Conservation (phyloP, 1,284 basidiomycete species). For the Moesziomyces sp. region DNA sequence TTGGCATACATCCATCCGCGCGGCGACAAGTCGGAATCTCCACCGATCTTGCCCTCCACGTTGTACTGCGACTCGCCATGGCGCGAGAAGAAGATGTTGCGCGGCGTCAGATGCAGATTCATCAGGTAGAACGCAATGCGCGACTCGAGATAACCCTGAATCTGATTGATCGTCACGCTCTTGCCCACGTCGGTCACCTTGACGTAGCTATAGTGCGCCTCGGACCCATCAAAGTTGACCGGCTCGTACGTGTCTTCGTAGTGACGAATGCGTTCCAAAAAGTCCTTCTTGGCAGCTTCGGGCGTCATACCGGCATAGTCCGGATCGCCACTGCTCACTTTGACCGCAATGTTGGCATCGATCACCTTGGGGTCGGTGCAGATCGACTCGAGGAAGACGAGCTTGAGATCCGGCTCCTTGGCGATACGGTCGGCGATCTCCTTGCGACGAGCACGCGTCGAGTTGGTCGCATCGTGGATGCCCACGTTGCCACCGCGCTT, state of each 20-base stretch:
- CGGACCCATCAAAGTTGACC: slow-evolving; percentile 74
- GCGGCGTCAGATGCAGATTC: slow-evolving; percentile 96
- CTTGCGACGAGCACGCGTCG: slow-evolving; percentile 80
- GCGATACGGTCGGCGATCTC: slow-evolving; percentile 82
- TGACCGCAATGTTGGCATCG: slow-evolving; percentile 92
- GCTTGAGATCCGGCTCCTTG: slow-evolving; percentile 85
- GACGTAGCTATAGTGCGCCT: slow-evolving; percentile 73
- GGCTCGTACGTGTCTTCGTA: slow-evolving; percentile 98
- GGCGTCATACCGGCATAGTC: slow-evolving; percentile 91
- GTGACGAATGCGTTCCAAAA: slow-evolving; percentile 86
- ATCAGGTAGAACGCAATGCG: slow-evolving; percentile 98
- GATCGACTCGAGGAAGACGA: slow-evolving; percentile 93
- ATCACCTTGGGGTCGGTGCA: slow-evolving; percentile 95
- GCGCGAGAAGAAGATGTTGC: slow-evolving; percentile 95
- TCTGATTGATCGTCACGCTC: slow-evolving; percentile 61
- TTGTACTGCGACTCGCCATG: slow-evolving; percentile 99
- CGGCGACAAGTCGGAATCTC: slow-evolving; percentile 86
- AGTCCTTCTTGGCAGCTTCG: slow-evolving; percentile 87
- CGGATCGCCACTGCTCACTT: slow-evolving; percentile 94
- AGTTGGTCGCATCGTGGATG: slow-evolving; percentile 98
- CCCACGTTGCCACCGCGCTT: slow-evolving; percentile 93
- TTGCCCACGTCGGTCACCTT: slow-evolving; percentile 68
- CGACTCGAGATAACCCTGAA: slow-evolving; percentile 86
- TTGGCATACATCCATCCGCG: slow-evolving; percentile 86
- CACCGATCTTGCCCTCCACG: slow-evolving; percentile 95